Evolutionary conservation across 2,329 filamentous ascomycete genomes (phyloP), one percentile per base, ranked within the genome.

Genomic region (Aureobasidium leucospermi): DNA sequence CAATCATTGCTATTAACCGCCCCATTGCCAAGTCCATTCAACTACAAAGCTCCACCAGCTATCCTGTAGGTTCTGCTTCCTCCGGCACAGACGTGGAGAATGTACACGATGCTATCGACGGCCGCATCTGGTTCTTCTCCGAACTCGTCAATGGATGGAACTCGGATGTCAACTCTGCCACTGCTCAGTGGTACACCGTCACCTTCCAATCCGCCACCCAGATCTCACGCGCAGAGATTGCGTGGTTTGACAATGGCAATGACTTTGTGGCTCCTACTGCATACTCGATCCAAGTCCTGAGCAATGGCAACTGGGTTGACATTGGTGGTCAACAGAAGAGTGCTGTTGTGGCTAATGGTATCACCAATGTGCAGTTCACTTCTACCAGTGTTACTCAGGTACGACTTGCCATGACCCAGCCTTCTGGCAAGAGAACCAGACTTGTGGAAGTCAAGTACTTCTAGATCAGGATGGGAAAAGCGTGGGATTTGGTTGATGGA

Each of bases 101-200:
- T 23, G 64, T 75, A 0, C 71, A 75, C 39, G 67, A 72, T 7
- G 66, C 72, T 1, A 74, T 75, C 43, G 73, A 76, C 53, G 73
- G 74, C 3, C 67, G 73, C 6, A 66, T 75, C 15, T 74, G 70
- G 70, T 75, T 75, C 65, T 75, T 71, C 62, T 67, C 68, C 1
- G 71, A 75, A 29, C 65, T 74, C 0, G 67, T 71, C 1, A 74
- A 75, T 57, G 74, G 73, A 4, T 76, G 73, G 70, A 66, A 71
- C 55, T 70, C 69, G 1, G 66, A 73, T 1, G 57, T 64, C 4
- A 68, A 67, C 0, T 65, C 65, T 16, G 69, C 67, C 6, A 64
- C 66, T 0, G 63, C 70, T 11, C 58, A 74, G 13, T 75, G 73
- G 73, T 75, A 68, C 59, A 62, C 68, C 9, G 70, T 76, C 41